These are phyloP conservation scores for Blastobotrys persicus DNA, from an alignment of 1,139 yeast genomes.

Conservation along the genomic window DNA sequence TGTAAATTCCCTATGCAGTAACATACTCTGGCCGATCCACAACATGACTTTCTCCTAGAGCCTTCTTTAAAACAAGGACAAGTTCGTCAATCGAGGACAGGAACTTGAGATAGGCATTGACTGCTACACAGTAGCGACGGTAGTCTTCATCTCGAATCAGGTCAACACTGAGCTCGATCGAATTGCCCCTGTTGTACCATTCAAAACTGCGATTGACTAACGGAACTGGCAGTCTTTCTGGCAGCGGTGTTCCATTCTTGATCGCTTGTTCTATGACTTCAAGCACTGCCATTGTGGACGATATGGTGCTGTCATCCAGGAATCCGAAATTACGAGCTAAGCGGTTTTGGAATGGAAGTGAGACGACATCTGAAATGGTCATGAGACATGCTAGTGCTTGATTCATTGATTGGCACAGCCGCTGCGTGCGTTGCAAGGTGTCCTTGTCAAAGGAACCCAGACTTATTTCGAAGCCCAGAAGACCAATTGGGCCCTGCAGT, in stretches of 20 bases:
- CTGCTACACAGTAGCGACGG: background rate
- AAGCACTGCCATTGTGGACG: slow-evolving; percentile 1
- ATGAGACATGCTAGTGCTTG: background rate
- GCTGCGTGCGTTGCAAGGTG: background rate
- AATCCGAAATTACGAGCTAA: background rate
- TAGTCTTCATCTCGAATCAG: slow-evolving; percentile 4
- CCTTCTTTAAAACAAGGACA: background rate
- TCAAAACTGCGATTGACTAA: slow-evolving; percentile 5
- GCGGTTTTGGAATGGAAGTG: background rate
- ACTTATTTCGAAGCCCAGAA: slow-evolving; percentile 1
- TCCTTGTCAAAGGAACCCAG: background rate
- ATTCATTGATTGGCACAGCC: slow-evolving; percentile 6
- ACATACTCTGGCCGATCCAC: background rate
- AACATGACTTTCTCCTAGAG: slow-evolving; percentile 3
- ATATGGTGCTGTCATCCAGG: background rate
- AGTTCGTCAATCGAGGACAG: background rate
- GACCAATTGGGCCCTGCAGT: background rate
- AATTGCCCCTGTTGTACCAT: background rate
- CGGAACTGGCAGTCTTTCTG: background rate
- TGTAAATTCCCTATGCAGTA: background rate
- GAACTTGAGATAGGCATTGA: slow-evolving; percentile 2
- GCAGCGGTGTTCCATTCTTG: slow-evolving; percentile 1
- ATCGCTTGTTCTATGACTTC: slow-evolving; percentile 1
- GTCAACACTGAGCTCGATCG: background rate
- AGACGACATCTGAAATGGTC: background rate